phyloP scores from a whole-genome alignment of 352 stramenopile species.

The Pythium sp. region DNA sequence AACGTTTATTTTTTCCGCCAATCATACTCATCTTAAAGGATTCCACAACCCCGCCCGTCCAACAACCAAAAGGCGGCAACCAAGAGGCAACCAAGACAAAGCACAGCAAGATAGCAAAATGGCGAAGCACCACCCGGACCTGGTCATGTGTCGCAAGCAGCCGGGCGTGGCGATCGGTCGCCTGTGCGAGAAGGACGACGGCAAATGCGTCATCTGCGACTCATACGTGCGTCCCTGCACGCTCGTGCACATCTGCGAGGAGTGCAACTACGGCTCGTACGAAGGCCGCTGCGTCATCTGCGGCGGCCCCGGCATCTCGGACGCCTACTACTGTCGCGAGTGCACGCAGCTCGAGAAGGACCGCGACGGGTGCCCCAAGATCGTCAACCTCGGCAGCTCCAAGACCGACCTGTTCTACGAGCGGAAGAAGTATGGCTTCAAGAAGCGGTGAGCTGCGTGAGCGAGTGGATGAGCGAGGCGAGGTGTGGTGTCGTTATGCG shows the following conservation, averaged over 20 bases:
- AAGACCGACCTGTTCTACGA: slow-evolving; percentile 99
- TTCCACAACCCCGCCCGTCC: not conserved
- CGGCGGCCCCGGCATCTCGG: slow-evolving; percentile 95
- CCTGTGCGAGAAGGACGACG: slow-evolving; percentile 99
- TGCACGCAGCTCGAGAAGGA: slow-evolving; percentile 97
- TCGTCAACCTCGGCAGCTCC: slow-evolving; percentile 96
- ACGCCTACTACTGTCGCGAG: slow-evolving; percentile 99
- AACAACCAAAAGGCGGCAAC: not conserved
- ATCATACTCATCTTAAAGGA: not conserved
- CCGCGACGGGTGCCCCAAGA: slow-evolving; percentile 98
- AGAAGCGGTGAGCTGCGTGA: slow-evolving; percentile 64
- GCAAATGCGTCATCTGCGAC: slow-evolving; percentile 99
- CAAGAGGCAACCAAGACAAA: not conserved
- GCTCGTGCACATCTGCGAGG: slow-evolving; percentile 98
- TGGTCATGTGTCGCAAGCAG: slow-evolving; percentile 99
- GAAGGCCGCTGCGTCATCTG: slow-evolving; percentile 97
- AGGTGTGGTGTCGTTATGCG: not conserved
- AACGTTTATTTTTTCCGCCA: not conserved
- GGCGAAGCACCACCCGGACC: slow-evolving; percentile 99
- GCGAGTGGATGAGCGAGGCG: not conserved
- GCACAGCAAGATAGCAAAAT: slow-evolving; percentile 48
- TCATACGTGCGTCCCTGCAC: slow-evolving; percentile 98
- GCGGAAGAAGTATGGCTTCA: slow-evolving; percentile 97
- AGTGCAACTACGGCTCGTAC: slow-evolving; percentile 99
- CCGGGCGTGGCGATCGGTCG: slow-evolving; percentile 96